Evolutionary conservation across 306 rosid genomes (phyloP).

Genomic region (Gillenia trifoliata): DNA sequence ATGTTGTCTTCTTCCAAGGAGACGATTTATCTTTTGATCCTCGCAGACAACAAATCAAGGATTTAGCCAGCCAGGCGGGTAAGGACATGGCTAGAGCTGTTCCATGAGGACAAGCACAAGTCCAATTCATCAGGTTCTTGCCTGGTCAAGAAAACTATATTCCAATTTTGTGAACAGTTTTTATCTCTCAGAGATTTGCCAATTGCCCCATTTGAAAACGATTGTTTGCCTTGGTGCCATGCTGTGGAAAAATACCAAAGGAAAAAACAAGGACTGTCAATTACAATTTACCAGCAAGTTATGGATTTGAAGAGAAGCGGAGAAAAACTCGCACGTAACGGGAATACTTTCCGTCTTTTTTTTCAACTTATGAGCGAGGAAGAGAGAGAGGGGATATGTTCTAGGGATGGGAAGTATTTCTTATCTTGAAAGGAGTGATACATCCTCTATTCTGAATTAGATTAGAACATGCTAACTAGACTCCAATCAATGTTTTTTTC

Average conservation of each 20-base stretch:
- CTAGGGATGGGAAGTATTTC: too few species aligned
- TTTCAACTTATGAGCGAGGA: too few species aligned
- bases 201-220: neutral
- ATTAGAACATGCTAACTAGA: too few species aligned
- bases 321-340: too few species aligned
- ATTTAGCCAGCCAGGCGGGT: neutral
- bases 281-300: neutral
- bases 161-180: neutral
- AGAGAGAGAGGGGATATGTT: too few species aligned
- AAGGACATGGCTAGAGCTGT: neutral
- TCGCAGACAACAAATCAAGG: neutral
- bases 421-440: too few species aligned
- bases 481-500: too few species aligned
- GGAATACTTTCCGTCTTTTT: too few species aligned
- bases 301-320: neutral
- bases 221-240: neutral
- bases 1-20: neutral
- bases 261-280: constrained; percentile 1
- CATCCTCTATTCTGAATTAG: too few species aligned
- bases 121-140: neutral
- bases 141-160: neutral
- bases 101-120: neutral
- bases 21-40: neutral
- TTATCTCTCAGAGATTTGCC: neutral
- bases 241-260: neutral